Base-by-base conservation (phyloP, 2,329 filamentous ascomycete species). In the Cladosporium halotolerans region DNA sequence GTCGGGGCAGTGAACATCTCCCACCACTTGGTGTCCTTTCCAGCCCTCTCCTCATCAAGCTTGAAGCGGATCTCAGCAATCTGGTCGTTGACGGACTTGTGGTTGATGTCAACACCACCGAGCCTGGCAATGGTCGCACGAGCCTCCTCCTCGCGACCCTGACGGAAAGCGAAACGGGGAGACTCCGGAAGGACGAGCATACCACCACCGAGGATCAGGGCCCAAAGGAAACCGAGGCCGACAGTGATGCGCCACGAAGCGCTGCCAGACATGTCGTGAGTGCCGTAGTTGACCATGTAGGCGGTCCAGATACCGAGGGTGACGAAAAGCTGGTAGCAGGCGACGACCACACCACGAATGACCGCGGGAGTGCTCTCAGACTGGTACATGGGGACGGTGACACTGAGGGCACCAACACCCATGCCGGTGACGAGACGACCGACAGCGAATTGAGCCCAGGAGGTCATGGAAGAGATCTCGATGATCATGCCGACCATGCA, bases 321-420 rank as follows among this genome's bases (percentile, higher is more conserved):
- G 57, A 76, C 72, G 55, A 76, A 75, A 4, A 76, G 62, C 54
- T 76, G 74, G 56, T 76, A 76, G 4, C 71, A 71, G 58, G 71
- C 73, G 45, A 75, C 68, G 44, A 76, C 46, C 1, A 72, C 62
- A 36, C 73, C 73, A 55, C 73, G 71, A 50, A 76, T 73, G 38
- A 75, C 70, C 43, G 71, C 66, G 0, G 73, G 73, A 18, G 67
- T 68, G 13, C 69, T 71, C 57, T 76, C 73, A 14, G 70, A 69
- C 55, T 73, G 71, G 45, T 44, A 11, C 42, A 13, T 16, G 11
- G 7, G 45, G 28, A 33, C 23, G 42, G 40, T 40, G n/a, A 51
- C 57, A 9, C 67, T 71, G 23, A 73, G 54, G 9, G 68, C 70
- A 18, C 73, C 73, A 2, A 76, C 72, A 1, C 73, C 73, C 0